Base-by-base conservation (phyloP, 352 stramenopile genomes). In the Phytophthora vignae region DNA sequence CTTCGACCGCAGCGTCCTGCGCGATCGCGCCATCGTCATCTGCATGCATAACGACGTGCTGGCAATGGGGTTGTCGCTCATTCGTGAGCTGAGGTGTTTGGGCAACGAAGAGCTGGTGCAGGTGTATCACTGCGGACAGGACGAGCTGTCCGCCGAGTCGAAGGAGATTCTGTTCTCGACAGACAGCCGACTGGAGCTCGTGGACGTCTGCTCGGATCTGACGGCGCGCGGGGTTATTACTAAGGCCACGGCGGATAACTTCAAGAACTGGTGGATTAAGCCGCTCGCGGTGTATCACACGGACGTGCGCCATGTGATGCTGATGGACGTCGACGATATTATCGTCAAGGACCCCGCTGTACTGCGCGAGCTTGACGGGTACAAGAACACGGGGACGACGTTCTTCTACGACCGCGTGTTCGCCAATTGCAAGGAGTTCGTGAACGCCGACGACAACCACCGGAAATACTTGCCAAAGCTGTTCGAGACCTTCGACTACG, bases 401-500 rank as follows among this genome's bases (percentile, higher is more conserved):
- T 71, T 74, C 49, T 74, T 74, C 31, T 74, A 87, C 72, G 83
- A 93, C 60, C 85, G 79, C 25, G 80, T 90, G 29, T 77, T 84
- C 60, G 56, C 55, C 17, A 40, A 69, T 33, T 73, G 73, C 56
- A 61, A 82, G 31, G 68, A 79, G 12, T 90, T 83, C 55, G 67
- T 88, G 53, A 81, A 87, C 56, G 75, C 64, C n/a, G 52, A 64
- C 14, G 72, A 78, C 63, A 58, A 69, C 9, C 36, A 68, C 38
- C 69, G 64, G 63, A 73, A 78, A 21, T 88, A 90, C 33, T 56
- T 91, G 59, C 55, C 56, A 2, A 62, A 77, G 55, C 71, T 78
- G 31, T 63, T 91, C 53, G 55, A 65, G 9, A 82, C 69, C 0
- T 91, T 90, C 62, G 67, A 87, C 69, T 91, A 91, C 64, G 55